These are phyloP conservation scores for Malus hybrid DNA, from an alignment of 331 rosid species.

Conservation along the genomic window DNA sequence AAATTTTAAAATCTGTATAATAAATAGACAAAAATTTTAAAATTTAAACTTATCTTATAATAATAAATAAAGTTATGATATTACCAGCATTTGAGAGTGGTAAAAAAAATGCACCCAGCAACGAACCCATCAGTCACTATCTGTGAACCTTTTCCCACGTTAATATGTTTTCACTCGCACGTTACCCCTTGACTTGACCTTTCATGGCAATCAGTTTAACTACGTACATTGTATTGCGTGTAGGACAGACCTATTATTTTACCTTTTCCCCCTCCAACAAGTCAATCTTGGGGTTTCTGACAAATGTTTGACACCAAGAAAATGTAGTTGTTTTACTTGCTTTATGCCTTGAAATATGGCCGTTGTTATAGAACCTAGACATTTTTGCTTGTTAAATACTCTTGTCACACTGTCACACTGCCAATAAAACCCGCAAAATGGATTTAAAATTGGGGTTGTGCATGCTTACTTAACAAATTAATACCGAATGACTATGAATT, in stretches of 20 bases:
- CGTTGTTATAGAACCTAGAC: neutral
- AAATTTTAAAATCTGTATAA: fast-evolving
- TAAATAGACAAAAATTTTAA: fast-evolving
- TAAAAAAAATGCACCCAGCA: too few relatives aligned
- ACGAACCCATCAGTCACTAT: too few relatives aligned
- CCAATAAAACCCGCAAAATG: neutral
- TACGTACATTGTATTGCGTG: neutral
- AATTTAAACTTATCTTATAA: too few relatives aligned
- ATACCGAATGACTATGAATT: neutral
- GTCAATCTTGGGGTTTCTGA: neutral
- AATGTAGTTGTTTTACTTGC: neutral
- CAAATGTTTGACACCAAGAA: neutral
- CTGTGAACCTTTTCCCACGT: too few relatives aligned
- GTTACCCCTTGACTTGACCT: neutral
- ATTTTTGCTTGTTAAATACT: neutral
- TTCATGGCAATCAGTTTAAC: neutral
- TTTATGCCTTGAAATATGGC: conserved; percentile 4
- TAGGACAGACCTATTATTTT: neutral
- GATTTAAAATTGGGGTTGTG: too few relatives aligned
- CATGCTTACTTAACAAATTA: neutral
- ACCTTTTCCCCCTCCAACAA: neutral
- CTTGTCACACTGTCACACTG: neutral
- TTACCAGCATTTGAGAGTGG: too few relatives aligned
- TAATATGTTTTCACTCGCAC: neutral
- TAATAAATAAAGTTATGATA: too few relatives aligned